phyloP scores from a whole-genome alignment of 2,329 filamentous ascomycete species.

The Simplicillium sp. region DNA sequence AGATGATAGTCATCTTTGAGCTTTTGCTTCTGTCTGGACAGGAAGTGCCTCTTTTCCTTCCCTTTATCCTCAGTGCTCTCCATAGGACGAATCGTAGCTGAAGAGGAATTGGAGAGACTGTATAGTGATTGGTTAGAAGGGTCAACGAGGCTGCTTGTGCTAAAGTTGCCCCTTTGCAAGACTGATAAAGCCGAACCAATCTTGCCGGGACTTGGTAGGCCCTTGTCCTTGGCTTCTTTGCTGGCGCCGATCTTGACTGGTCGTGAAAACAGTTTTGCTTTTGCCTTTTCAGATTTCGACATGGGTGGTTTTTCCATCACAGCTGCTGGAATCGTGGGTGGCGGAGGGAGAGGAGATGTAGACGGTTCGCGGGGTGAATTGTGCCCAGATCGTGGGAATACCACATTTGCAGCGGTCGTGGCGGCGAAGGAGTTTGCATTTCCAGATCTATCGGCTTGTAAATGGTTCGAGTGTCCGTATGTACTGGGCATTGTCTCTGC shows the following conservation, averaged over 20 bases:
- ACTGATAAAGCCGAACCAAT: constrained; percentile 57
- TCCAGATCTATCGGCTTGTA: constrained; percentile 49
- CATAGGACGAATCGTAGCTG: constrained; percentile 62
- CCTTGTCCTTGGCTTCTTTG: constrained; percentile 58
- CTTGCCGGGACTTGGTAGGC: constrained; percentile 64
- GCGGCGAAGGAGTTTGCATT: constrained; percentile 55
- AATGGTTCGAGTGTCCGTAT: constrained; percentile 38
- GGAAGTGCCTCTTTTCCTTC: constrained; percentile 65
- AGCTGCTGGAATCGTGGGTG: constrained; percentile 14
- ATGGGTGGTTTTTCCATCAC: constrained; percentile 44
- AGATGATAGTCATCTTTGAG: constrained; percentile 65
- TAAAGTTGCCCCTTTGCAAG: constrained; percentile 56
- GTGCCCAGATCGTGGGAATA: constrained; percentile 57
- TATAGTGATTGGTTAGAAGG: constrained; percentile 56
- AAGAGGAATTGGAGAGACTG: constrained; percentile 65
- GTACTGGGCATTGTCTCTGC: constrained; percentile 52
- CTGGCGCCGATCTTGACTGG: constrained; percentile 61
- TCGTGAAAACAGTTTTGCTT: constrained; percentile 73
- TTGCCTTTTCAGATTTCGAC: constrained; percentile 56
- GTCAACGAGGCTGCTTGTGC: constrained; percentile 63
- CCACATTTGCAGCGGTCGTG: constrained; percentile 58
- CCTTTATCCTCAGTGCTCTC: constrained; percentile 45
- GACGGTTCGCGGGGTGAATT: constrained; percentile 37
- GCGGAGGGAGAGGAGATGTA: constrained; percentile 26
- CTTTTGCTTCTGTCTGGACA: constrained; percentile 73